These are phyloP conservation scores for Coemansia interrupta DNA, from an alignment of 192 early-diverging fungal species.

Conservation along the genomic window DNA sequence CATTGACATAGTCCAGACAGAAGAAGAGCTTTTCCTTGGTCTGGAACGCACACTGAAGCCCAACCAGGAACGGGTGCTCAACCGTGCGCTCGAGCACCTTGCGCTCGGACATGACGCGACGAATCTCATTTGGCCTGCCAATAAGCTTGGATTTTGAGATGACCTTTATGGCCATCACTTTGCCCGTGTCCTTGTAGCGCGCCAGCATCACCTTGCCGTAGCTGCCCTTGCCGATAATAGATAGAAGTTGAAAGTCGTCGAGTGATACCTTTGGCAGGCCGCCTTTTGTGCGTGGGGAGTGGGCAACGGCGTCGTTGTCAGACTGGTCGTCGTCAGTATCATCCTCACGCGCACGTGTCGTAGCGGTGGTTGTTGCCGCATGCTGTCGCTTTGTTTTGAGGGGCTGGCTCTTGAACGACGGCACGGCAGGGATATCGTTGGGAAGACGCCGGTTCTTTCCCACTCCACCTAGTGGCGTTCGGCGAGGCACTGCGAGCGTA, in stretches of 20 bases:
- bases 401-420: constrained; percentile 44
- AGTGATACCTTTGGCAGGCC: constrained; percentile 14
- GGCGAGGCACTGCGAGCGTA: constrained; percentile 28
- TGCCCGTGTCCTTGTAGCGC: constrained; percentile 59
- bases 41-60: constrained; percentile 72
- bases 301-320: background rate
- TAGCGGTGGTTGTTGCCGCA: background rate
- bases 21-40: constrained; percentile 67
- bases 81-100: constrained; percentile 56
- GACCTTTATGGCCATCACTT: constrained; percentile 59
- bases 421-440: constrained; percentile 21
- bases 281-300: background rate
- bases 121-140: constrained; percentile 54
- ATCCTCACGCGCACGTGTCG: background rate
- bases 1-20: constrained; percentile 70
- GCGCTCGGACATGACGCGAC: constrained; percentile 63
- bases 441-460: constrained; percentile 28
- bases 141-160: constrained; percentile 59
- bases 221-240: constrained; percentile 63
- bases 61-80: constrained; percentile 64
- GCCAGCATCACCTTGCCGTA: constrained; percentile 67
- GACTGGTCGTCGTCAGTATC: background rate
- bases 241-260: constrained; percentile 59
- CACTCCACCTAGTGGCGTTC: constrained; percentile 33
- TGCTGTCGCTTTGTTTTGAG: constrained; percentile 17